Conservation (phyloP, 1,139 yeast genomes). For the Yamadazyma oceani region DNA sequence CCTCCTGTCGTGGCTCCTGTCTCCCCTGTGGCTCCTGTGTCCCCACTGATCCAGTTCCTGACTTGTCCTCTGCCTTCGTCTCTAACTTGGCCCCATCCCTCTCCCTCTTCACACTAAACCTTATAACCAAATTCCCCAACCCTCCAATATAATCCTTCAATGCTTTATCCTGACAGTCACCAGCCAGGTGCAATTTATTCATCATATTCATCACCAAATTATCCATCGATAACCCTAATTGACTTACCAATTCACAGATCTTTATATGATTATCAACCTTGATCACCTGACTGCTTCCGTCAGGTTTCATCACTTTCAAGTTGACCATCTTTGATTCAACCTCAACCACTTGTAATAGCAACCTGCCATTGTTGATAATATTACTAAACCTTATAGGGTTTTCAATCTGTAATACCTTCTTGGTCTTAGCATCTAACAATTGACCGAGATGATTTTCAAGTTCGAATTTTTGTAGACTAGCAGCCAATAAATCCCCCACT, state of each 20-base stretch:
- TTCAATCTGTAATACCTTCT: slow-evolving; percentile 33
- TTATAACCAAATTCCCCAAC: slow-evolving; percentile 13
- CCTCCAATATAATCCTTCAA: slow-evolving; percentile 13
- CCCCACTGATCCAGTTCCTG: no score
- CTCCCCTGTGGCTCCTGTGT: slow-evolving; percentile 1
- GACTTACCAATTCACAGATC: slow-evolving; percentile 6
- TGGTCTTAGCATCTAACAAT: slow-evolving; percentile 2
- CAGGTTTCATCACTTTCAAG: slow-evolving; percentile 12
- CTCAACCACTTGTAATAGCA: slow-evolving; percentile 25
- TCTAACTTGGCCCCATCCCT: background rate
- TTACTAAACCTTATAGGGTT: slow-evolving; percentile 36
- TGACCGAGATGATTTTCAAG: slow-evolving; percentile 16
- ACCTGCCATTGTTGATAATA: slow-evolving; percentile 32
- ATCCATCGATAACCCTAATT: slow-evolving; percentile 3
- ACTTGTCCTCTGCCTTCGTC: no score
- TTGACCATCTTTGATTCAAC: slow-evolving; percentile 8
- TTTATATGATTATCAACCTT: slow-evolving; percentile 10
- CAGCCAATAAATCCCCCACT: slow-evolving; percentile 29
- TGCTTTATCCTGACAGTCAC: slow-evolving; percentile 3
- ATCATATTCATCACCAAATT: slow-evolving; percentile 8
- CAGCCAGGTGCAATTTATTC: slow-evolving; percentile 7
- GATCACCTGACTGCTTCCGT: slow-evolving; percentile 6
- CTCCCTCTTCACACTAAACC: slow-evolving; percentile 9
- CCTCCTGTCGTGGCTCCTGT: slow-evolving; percentile 3
- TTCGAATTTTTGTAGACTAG: slow-evolving; percentile 16